Base-by-base conservation (phyloP, 108 stramenopile genomes). In the Asterionellopsis glacialis region DNA sequence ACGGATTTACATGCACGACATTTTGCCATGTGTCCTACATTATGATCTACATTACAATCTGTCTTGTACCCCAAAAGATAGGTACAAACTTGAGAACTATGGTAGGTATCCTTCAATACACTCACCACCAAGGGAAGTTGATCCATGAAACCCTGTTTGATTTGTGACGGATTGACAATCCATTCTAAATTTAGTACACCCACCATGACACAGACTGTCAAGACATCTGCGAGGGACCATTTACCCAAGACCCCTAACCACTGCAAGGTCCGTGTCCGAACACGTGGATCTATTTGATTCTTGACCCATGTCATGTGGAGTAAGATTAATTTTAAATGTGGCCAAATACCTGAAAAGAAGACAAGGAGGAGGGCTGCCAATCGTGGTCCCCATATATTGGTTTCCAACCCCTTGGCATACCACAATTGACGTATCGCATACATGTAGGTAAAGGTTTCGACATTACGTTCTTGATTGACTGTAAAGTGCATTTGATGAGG, bases 151-250 rank as follows among this genome's bases (percentile, higher is more conserved):
- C 88, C 91, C 0, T 59, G 12, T 16, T 78, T 74, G 43, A 89
- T 82, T 40, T 66, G 75, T 16, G 56, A 67, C 11, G 87, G 83
- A 74, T 84, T 69, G 7, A 93, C 78, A 1, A 72, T 55, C 85
- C 87, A 86, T 68, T 93, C 86, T 40, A 93, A 63, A 57, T 88
- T 71, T 18, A 93, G 48, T 0, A 93, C 87, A 24, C 85, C 88
- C 21, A 93, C 88, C 73, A 93, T 82, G 64, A 88, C 88, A 69
- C 91, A 93, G 2, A 93, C 87, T 12, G 85, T 84, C 51, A 89
- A 59, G 3, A 89, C 86, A 65, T 93, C 91, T 11, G 88, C 91
- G 61, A 89, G 59, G 19, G 81, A 80, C 85, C 85, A 89, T 63
- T 93, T 93, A 6, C 91, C 91, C 45, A 93, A 69, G 15, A 74